Conservation (phyloP, 2,329 filamentous ascomycete genomes). For the Aspergillus bombycis region DNA sequence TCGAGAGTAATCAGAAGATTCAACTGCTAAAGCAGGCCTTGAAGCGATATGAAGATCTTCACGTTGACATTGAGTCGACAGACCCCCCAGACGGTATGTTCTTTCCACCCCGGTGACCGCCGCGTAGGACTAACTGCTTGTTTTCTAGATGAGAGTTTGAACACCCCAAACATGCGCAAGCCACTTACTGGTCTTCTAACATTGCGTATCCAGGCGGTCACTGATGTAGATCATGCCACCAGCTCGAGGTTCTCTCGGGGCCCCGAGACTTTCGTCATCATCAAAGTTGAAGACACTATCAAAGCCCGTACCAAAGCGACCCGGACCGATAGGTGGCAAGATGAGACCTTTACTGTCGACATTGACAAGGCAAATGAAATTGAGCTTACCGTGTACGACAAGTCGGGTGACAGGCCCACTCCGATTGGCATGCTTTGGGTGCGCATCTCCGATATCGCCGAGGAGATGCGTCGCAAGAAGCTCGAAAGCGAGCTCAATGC, state of each 20-base stretch:
- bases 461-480: conserved; percentile 95
- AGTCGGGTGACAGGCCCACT: conserved; percentile 83
- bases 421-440: conserved; percentile 97
- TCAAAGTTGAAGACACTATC: conserved; percentile 94
- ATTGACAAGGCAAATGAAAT: conserved; percentile 99
- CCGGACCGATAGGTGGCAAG: conserved; percentile 86
- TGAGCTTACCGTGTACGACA: conserved; percentile 96
- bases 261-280: conserved; percentile 91
- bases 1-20: conserved; percentile 98
- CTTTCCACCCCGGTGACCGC: background rate
- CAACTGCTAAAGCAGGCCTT: conserved; percentile 92
- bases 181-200: conserved; percentile 90
- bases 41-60: conserved; percentile 95
- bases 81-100: conserved; percentile 76
- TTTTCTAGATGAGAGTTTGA: conserved; percentile 85
- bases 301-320: conserved; percentile 85
- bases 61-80: conserved; percentile 83
- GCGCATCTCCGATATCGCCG: conserved; percentile 92
- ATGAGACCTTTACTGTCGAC: conserved; percentile 86
- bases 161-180: conserved; percentile 90
- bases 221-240: conserved; percentile 91
- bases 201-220: conserved; percentile 83
- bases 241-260: conserved; percentile 81
- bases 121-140: conserved; percentile 29
- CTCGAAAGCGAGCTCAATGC: conserved; percentile 95